phyloP scores from a whole-genome alignment of 2,329 filamentous ascomycete species.

The Trichoderma cornu-damae region DNA sequence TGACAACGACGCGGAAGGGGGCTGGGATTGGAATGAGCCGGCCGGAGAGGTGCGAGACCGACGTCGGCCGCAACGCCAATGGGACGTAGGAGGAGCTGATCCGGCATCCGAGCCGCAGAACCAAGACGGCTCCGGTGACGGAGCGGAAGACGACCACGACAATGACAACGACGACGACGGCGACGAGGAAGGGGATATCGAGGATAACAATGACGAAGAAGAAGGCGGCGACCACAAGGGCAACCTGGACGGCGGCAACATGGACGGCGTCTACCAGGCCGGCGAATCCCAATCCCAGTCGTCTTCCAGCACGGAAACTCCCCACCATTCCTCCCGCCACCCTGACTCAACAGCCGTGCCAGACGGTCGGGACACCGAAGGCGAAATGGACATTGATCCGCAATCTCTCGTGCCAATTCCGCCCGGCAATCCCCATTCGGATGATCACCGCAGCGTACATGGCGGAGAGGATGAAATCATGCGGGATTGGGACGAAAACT shows the following conservation, averaged over 20 bases:
- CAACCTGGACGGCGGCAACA: not conserved
- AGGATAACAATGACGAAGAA: not conserved
- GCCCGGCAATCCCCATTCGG: fast-evolving
- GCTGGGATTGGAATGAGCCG: constrained; percentile 26
- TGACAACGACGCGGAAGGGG: constrained; percentile 16
- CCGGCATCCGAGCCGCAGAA: not conserved
- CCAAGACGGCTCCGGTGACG: not conserved
- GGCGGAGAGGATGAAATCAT: not conserved
- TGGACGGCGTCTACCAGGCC: not conserved
- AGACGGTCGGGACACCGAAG: not conserved
- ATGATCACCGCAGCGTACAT: too few species aligned
- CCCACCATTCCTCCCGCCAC: too few species aligned
- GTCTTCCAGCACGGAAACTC: not conserved
- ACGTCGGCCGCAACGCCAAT: not conserved
- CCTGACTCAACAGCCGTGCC: not conserved
- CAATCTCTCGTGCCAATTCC: not conserved
- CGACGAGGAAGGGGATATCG: not conserved
- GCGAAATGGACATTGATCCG: not conserved
- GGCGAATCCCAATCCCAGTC: too few species aligned
- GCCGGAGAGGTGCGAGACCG: constrained; percentile 16
- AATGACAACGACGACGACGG: too few species aligned
- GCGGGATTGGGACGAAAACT: not conserved
- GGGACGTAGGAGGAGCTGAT: not conserved
- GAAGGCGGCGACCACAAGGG: not conserved
- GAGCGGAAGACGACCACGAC: not conserved